A percentile compares a stretch with the other conserved stretches of the same genome.
These are phyloP conservation scores for Hypholoma fasciculare DNA, from an alignment of 768 basidiomycete genomes.

Conservation along the genomic window DNA sequence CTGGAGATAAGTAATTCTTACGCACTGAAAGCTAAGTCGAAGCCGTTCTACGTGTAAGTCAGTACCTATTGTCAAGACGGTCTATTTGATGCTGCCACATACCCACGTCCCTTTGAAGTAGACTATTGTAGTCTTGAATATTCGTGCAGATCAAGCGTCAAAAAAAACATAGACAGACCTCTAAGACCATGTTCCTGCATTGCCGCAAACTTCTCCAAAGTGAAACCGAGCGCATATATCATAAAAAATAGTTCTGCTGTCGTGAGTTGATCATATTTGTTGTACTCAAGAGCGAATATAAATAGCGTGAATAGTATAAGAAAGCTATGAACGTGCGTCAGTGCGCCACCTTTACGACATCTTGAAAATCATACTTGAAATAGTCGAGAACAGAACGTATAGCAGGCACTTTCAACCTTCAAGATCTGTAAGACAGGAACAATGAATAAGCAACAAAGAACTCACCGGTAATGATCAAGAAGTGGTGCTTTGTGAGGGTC, in stretches of 20 bases:
- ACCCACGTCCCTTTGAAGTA: conserved; percentile 89
- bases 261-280: conserved; percentile 63
- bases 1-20: neutral
- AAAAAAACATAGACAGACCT: conserved; percentile 44
- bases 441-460: neutral
- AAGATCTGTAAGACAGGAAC: neutral
- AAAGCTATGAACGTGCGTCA: conserved; percentile 52
- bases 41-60: conserved; percentile 68
- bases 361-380: conserved; percentile 54
- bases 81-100: conserved; percentile 16
- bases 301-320: conserved; percentile 78
- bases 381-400: conserved; percentile 92
- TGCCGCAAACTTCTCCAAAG: conserved; percentile 89
- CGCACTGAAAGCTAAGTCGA: conserved; percentile 87
- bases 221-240: conserved; percentile 78
- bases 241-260: conserved; percentile 73
- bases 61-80: conserved; percentile 8
- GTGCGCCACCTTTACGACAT: neutral
- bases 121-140: conserved; percentile 40
- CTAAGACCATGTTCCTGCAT: conserved; percentile 95
- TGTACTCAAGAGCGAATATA: conserved; percentile 76
- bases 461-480: conserved; percentile 92
- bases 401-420: conserved; percentile 88
- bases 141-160: neutral
- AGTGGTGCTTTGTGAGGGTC: conserved; percentile 92